These are phyloP conservation scores for Cyclotella kingstonii DNA, from an alignment of 108 stramenopile species.

Conservation along the genomic window DNA sequence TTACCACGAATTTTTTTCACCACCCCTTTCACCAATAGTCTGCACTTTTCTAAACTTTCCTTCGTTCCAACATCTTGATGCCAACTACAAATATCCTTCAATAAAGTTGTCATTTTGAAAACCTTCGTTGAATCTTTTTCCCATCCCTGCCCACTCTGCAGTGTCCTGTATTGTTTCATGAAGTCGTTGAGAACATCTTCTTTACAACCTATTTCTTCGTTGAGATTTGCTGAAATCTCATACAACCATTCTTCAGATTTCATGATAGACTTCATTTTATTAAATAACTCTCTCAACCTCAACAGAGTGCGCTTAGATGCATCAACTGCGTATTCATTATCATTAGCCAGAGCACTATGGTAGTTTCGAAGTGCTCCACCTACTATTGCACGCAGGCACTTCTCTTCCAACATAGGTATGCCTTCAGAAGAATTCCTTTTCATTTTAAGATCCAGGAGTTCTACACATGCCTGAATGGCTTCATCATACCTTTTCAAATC, in stretches of 20 bases:
- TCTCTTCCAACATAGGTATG: constrained; percentile 69
- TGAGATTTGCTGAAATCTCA: constrained; percentile 60
- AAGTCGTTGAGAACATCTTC: constrained; percentile 66
- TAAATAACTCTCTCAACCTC: constrained; percentile 64
- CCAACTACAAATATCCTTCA: constrained; percentile 54
- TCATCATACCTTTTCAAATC: constrained; percentile 85
- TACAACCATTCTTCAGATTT: constrained; percentile 72
- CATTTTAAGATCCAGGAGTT: constrained; percentile 60
- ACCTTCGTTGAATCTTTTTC: constrained; percentile 61
- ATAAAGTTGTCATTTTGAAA: constrained; percentile 48
- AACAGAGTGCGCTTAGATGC: constrained; percentile 59
- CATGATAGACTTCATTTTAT: constrained; percentile 42
- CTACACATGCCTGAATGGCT: constrained; percentile 76
- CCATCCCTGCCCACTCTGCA: constrained; percentile 60
- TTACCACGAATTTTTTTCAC: constrained; percentile 56
- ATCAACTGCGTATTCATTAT: constrained; percentile 47
- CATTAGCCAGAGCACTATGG: constrained; percentile 16
- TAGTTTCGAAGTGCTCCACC: constrained; percentile 55
- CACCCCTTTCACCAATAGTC: constrained; percentile 61
- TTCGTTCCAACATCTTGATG: constrained; percentile 39
- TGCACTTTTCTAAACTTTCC: constrained; percentile 60
- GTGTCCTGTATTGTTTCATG: constrained; percentile 80
- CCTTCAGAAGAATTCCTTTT: constrained; percentile 46
- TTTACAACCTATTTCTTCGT: constrained; percentile 62
- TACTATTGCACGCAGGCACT: constrained; percentile 73